phyloP scores from a whole-genome alignment of 257 asterid genomes.

The Cordia subcordata region DNA sequence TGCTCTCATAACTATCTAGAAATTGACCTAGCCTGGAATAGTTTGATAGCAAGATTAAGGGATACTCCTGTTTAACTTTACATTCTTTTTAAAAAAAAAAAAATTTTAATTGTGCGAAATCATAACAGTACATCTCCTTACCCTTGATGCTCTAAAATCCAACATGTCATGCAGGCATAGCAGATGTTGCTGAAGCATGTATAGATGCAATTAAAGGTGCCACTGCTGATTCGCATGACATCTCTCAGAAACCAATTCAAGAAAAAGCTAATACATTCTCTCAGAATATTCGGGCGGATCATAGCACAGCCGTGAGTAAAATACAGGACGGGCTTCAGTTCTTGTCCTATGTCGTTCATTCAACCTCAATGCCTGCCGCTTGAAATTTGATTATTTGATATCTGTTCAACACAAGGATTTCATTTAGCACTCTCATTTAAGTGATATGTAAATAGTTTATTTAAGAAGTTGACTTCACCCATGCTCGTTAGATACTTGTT shows the following conservation, averaged over 20 bases:
- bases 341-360: conserved; percentile 58
- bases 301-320: conserved; percentile 61
- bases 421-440: too few relatives aligned
- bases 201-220: conserved; percentile 53
- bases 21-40: too few relatives aligned
- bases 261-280: conserved; percentile 54
- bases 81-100: too few relatives aligned
- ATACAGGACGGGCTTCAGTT: conserved; percentile 82
- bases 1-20: too few relatives aligned
- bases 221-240: conserved; percentile 41
- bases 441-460: conserved; percentile 51
- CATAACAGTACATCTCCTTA: too few relatives aligned
- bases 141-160: too few relatives aligned
- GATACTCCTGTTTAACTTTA: neutral
- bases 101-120: too few relatives aligned
- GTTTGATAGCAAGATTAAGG: neutral
- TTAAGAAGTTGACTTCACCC: conserved; percentile 12
- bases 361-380: conserved; percentile 72
- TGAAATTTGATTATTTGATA: conserved; percentile 19
- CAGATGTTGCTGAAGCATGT: conserved; percentile 84
- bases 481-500: neutral
- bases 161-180: conserved; percentile 52
- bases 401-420: conserved; percentile 5
- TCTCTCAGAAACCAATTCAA: conserved; percentile 50
- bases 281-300: conserved; percentile 61